phyloP scores from a whole-genome alignment of 306 rosid genomes.

The Geum urbanum region DNA sequence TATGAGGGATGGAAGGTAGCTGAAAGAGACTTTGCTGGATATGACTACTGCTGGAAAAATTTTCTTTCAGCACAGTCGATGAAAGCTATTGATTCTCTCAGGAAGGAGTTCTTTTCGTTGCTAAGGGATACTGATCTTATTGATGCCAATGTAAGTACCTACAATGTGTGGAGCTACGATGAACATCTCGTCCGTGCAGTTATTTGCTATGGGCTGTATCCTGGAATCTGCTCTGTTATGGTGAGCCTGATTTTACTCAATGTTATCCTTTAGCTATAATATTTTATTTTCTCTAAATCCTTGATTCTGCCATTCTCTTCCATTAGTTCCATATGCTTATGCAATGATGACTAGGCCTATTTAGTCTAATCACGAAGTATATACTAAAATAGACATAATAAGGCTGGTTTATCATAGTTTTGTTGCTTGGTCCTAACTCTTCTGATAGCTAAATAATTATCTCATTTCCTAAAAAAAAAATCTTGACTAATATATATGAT shows the following conservation, averaged over 20 bases:
- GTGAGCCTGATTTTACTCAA: neutral
- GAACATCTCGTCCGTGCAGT: too few relatives aligned
- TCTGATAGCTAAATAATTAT: neutral
- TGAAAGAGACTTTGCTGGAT: too few relatives aligned
- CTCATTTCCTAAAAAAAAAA: too few relatives aligned
- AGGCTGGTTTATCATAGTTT: neutral
- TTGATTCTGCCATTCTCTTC: neutral
- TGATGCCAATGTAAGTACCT: constrained; percentile 37
- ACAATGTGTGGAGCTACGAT: too few relatives aligned
- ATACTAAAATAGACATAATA: neutral
- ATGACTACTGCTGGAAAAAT: constrained; percentile 57
- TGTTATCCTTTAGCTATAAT: neutral
- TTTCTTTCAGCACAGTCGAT: constrained; percentile 82
- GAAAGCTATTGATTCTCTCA: constrained; percentile 82
- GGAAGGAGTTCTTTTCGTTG: constrained; percentile 68
- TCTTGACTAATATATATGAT: constrained; percentile 22
- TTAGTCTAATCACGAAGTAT: neutral
- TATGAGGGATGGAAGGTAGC: constrained; percentile 79
- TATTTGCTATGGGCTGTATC: too few relatives aligned
- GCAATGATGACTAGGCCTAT: neutral
- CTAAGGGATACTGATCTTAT: constrained; percentile 68
- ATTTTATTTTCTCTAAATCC: neutral
- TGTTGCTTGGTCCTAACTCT: neutral
- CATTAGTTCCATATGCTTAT: neutral
- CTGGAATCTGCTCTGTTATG: too few relatives aligned